A percentile compares a stretch with the other conserved stretches of the same genome.
These are phyloP conservation scores for Stentor coeruleus DNA, from an alignment of 73 alveolate species.

Conservation along the genomic window DNA sequence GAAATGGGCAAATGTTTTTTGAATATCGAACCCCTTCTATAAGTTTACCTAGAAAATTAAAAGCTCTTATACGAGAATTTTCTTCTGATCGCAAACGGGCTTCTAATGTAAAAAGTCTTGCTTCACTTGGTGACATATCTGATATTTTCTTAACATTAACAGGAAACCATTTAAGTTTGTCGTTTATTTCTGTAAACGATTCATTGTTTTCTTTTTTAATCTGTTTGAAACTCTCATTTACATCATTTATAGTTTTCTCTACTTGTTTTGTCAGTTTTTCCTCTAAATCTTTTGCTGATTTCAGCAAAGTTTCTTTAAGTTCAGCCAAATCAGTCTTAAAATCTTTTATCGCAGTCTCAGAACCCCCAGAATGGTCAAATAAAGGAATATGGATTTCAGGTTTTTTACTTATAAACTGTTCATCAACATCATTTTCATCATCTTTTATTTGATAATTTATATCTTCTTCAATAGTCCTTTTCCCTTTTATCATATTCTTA, in stretches of 20 bases:
- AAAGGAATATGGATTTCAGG: too few relatives aligned
- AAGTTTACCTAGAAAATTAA: neutral
- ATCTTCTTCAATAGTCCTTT: too few relatives aligned
- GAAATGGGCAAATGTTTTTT: too few relatives aligned
- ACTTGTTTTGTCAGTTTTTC: neutral
- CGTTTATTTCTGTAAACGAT: neutral
- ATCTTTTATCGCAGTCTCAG: neutral
- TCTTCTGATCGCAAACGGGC: neutral
- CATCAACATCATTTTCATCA: neutral
- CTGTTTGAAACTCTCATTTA: neutral
- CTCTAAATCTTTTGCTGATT: neutral
- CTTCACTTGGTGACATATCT: neutral
- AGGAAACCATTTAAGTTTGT: neutral
- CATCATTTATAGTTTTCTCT: neutral
- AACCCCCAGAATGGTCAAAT: neutral
- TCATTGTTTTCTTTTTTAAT: neutral
- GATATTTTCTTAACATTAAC: neutral
- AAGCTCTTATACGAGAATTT: conserved; percentile 3
- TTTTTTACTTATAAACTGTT: too few relatives aligned
- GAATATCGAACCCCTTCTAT: too few relatives aligned
- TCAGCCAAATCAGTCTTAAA: neutral
- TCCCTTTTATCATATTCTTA: too few relatives aligned
- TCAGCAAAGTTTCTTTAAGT: neutral
- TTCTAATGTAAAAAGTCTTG: neutral
- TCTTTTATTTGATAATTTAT: neutral